Evolutionary conservation across 1,284 basidiomycete species (phyloP).

Genomic region (Trametes sp.): DNA sequence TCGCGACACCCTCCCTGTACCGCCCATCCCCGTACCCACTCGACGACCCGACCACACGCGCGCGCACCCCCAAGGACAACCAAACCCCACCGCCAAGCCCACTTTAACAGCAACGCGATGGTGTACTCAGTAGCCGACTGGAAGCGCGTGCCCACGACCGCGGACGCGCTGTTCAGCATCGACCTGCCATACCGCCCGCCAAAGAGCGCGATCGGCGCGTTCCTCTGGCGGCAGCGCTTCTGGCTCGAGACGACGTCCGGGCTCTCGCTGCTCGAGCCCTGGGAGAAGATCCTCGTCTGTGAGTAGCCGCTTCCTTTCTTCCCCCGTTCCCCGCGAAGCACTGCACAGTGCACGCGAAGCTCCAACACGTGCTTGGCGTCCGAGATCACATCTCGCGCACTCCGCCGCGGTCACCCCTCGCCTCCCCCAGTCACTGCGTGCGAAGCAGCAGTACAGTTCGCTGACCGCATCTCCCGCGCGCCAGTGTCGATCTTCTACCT

Average conservation of each 20-base stretch:
- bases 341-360: too few relatives aligned
- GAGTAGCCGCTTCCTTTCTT: too few relatives aligned
- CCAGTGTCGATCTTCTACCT: constrained; percentile 44
- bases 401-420: too few relatives aligned
- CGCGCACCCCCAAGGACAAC: neutral
- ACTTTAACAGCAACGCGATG: constrained; percentile 17
- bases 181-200: constrained; percentile 46
- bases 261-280: constrained; percentile 61
- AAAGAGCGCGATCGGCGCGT: constrained; percentile 44
- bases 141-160: constrained; percentile 36
- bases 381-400: neutral
- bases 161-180: constrained; percentile 35
- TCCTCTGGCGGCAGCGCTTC: constrained; percentile 56
- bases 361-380: too few relatives aligned
- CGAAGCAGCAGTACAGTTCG: neutral
- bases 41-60: neutral
- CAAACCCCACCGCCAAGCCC: neutral
- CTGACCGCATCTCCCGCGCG: constrained; percentile 1
- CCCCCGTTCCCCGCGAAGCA: too few relatives aligned
- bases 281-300: constrained; percentile 66
- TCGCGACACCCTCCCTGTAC: neutral
- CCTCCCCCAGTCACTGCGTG: neutral
- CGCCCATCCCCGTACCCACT: neutral
- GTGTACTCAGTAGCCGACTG: constrained; percentile 32
- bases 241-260: constrained; percentile 62